Evolutionary conservation across 2,329 filamentous ascomycete genomes (phyloP).

Genomic region (Colletotrichum ledebouriae): DNA sequence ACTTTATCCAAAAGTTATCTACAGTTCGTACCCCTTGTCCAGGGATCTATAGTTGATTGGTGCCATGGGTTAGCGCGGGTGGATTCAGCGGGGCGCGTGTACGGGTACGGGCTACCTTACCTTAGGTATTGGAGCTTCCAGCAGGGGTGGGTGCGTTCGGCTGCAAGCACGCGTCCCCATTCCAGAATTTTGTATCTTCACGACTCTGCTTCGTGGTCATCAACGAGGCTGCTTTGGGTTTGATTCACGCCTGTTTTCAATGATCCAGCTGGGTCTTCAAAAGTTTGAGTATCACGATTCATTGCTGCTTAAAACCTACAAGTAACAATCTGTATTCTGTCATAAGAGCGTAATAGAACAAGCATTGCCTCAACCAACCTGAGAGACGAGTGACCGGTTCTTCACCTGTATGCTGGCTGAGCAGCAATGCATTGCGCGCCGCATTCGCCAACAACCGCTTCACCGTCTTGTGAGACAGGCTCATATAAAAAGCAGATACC

Average conservation of each 20-base stretch:
- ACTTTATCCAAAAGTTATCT: conserved; percentile 44
- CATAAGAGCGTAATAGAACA: conserved; percentile 34
- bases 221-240: no score
- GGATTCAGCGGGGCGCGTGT: conserved; percentile 24
- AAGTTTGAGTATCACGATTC: conserved; percentile 2
- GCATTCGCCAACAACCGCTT: conserved; percentile 7
- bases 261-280: not conserved
- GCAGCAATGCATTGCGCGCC: not conserved
- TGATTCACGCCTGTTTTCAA: no score
- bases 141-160: conserved; percentile 22
- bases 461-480: conserved; percentile 20
- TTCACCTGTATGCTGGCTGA: conserved; percentile 8
- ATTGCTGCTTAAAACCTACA: conserved; percentile 41
- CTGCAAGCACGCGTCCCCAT: not conserved
- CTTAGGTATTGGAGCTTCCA: conserved; percentile 19
- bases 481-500: conserved; percentile 34
- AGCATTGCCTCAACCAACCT: conserved; percentile 38
- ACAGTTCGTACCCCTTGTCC: conserved; percentile 37
- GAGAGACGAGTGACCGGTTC: conserved; percentile 24
- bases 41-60: conserved; percentile 41
- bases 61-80: conserved; percentile 29
- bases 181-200: not conserved
- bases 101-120: no score
- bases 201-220: no score
- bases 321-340: conserved; percentile 43